phyloP scores from a whole-genome alignment of 768 basidiomycete species.

The Tubosaeta brunneosetosa region DNA sequence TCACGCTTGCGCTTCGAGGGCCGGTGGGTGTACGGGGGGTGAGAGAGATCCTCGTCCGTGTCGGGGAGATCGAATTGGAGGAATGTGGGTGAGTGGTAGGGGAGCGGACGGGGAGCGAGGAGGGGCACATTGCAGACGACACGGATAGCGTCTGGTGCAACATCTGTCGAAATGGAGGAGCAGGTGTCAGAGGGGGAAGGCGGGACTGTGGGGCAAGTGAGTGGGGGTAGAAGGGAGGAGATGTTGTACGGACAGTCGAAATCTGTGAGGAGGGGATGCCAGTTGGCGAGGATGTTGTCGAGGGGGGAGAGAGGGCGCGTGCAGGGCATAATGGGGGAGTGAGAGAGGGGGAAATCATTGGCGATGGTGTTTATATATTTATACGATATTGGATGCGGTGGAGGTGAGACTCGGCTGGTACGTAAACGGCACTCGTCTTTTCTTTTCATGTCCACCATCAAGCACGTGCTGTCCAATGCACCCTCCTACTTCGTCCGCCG shows the following conservation, averaged over 20 bases:
- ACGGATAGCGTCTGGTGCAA: constrained; percentile 33
- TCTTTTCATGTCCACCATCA: constrained; percentile 11
- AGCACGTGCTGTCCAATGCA: constrained; percentile 11
- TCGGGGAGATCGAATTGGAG: constrained; percentile 66
- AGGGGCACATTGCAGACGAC: constrained; percentile 66
- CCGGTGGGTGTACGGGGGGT: constrained; percentile 59
- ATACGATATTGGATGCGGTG: background rate
- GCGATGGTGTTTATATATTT: background rate
- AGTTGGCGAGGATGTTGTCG: constrained; percentile 15
- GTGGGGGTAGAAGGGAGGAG: background rate
- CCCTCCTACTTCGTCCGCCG: constrained; percentile 56
- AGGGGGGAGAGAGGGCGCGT: constrained; percentile 19
- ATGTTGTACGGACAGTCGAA: background rate
- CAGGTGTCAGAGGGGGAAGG: constrained; percentile 43
- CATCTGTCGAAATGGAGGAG: constrained; percentile 18
- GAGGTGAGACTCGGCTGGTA: background rate
- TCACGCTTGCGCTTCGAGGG: constrained; percentile 53
- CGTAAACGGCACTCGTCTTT: background rate
- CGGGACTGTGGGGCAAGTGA: constrained; percentile 29
- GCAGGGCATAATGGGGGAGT: background rate
- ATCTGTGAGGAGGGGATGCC: background rate
- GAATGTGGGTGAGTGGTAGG: constrained; percentile 65
- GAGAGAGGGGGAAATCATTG: background rate
- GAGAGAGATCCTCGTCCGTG: constrained; percentile 64
- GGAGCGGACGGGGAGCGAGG: constrained; percentile 62